phyloP scores from a whole-genome alignment of 2,329 filamentous ascomycete genomes.

The Trichoderma sp. region DNA sequence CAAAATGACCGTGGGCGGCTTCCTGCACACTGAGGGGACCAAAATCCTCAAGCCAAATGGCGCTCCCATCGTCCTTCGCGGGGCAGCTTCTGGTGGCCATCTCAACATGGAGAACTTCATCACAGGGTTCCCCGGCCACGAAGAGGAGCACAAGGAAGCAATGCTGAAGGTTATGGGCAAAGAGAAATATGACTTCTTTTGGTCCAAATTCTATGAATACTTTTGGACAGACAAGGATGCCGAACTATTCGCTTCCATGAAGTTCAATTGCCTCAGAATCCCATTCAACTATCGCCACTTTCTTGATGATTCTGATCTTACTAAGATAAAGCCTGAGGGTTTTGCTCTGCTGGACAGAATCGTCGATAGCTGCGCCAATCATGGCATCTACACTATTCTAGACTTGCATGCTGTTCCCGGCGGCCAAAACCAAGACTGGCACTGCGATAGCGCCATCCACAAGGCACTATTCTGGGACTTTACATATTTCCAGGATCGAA shows the following conservation, averaged over 20 bases:
- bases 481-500: background rate
- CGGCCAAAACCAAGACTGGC: background rate
- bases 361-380: background rate
- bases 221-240: background rate
- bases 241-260: background rate
- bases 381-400: background rate
- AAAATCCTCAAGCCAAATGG: background rate
- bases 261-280: background rate
- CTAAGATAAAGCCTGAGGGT: background rate
- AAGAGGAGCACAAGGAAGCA: background rate
- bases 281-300: background rate
- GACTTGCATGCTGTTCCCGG: background rate
- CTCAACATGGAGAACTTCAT: slow-evolving; percentile 5
- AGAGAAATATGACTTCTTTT: background rate
- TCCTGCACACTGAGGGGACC: background rate
- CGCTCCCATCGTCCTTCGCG: background rate
- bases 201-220: background rate
- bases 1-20: background rate
- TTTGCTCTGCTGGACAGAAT: background rate
- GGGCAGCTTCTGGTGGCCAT: background rate
- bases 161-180: background rate
- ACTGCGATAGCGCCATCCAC: background rate
- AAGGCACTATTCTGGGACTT: background rate
- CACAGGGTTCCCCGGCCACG: background rate
- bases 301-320: background rate